Evolutionary conservation across 129 eudicot species (phyloP).

Genomic region (Chrysanthemum makinoi): DNA sequence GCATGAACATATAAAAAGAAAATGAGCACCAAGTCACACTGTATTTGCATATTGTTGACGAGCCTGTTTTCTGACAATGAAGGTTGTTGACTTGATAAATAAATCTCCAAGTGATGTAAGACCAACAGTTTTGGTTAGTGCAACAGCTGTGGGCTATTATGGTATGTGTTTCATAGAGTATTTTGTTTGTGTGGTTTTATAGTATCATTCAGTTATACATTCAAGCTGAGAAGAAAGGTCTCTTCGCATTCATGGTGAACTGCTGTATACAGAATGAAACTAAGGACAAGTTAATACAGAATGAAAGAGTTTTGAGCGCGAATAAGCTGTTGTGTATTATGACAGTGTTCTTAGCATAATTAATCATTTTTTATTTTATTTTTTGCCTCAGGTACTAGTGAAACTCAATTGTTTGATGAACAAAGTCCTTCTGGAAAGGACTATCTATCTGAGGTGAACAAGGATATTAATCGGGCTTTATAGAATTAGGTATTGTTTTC

Average conservation of each 20-base stretch:
- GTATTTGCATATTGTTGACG: constrained; percentile 14
- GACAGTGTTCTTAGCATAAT: not conserved
- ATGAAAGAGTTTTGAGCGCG: not conserved
- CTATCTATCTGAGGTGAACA: constrained; percentile 79
- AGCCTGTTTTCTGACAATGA: constrained; percentile 13
- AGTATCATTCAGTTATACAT: not conserved
- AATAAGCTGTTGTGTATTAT: not conserved
- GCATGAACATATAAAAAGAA: not conserved
- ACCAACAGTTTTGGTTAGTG: constrained; percentile 84
- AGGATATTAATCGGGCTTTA: not conserved
- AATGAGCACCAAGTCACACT: not conserved
- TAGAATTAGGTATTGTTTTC: constrained; percentile 2
- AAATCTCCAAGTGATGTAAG: constrained; percentile 53
- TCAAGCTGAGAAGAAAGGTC: not conserved
- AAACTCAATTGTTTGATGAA: constrained; percentile 80
- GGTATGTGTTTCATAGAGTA: constrained; percentile 37
- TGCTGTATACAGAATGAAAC: no score
- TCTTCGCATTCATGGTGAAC: not conserved
- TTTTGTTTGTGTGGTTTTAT: not conserved
- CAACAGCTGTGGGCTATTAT: constrained; percentile 95
- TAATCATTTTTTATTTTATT: no score
- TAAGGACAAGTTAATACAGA: not conserved
- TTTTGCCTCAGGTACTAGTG: constrained; percentile 70
- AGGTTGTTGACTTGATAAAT: constrained; percentile 88
- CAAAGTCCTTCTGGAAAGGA: constrained; percentile 95